phyloP scores from a whole-genome alignment of 1,284 basidiomycete genomes.

The Tremellales sp. region DNA sequence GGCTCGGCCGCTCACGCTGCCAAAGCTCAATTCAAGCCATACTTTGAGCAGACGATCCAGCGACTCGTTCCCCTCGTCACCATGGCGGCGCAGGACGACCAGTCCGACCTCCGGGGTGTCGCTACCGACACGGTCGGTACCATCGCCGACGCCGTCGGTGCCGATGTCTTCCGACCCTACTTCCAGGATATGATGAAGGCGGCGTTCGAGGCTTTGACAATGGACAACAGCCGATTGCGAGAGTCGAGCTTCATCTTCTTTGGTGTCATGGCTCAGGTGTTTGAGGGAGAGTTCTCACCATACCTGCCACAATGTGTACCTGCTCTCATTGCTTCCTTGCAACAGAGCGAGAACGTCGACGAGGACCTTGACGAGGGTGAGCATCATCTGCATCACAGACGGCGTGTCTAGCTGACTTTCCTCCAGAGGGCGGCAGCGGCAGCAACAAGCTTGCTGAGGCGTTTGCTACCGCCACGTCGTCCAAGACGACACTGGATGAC shows the following conservation, averaged over 20 bases:
- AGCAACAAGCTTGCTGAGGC: constrained; percentile 45
- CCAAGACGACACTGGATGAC: constrained; percentile 55
- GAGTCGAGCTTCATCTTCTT: constrained; percentile 99
- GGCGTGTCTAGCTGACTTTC: too few relatives aligned
- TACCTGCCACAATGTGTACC: constrained; percentile 87
- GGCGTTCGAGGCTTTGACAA: constrained; percentile 83
- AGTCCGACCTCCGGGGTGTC: constrained; percentile 86
- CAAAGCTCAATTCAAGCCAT: constrained; percentile 84
- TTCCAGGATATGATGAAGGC: constrained; percentile 94
- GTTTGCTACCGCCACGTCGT: constrained; percentile 62
- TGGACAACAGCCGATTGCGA: constrained; percentile 77
- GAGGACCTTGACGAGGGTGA: constrained; percentile 64
- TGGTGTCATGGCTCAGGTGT: constrained; percentile 94
- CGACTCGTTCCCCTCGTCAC: constrained; percentile 81
- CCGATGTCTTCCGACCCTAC: constrained; percentile 91
- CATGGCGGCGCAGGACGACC: constrained; percentile 68
- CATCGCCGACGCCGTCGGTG: constrained; percentile 94
- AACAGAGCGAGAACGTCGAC: constrained; percentile 60
- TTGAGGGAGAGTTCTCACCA: constrained; percentile 86
- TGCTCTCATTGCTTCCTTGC: constrained; percentile 76
- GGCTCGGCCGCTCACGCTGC: constrained; percentile 98
- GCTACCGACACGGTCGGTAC: constrained; percentile 98
- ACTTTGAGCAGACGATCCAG: constrained; percentile 90
- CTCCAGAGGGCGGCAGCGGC: constrained; percentile 11
- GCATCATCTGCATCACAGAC: too few relatives aligned